phyloP scores from a whole-genome alignment of 108 stramenopile genomes.

The Nitzschia inconspicua region DNA sequence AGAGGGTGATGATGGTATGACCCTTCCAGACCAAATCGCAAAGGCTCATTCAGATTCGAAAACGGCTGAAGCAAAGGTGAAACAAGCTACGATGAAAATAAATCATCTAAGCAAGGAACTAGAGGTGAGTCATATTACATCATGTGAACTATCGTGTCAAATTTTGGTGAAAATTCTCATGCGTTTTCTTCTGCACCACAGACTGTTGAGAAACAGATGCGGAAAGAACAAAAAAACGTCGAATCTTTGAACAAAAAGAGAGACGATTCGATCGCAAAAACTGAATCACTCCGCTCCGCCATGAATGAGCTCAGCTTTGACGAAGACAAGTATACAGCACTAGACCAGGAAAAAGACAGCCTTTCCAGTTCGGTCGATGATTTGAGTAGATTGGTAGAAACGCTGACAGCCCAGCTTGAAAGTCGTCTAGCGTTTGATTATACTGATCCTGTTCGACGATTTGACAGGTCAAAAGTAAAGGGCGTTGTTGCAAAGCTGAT shows the following conservation, averaged over 20 bases:
- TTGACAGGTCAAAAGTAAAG: constrained; percentile 92
- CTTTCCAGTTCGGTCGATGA: constrained; percentile 51
- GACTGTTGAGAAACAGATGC: constrained; percentile 83
- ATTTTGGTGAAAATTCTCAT: background rate
- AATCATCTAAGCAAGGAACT: constrained; percentile 76
- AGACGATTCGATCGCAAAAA: constrained; percentile 50
- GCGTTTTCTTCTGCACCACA: constrained; percentile 18
- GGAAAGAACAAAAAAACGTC: constrained; percentile 74
- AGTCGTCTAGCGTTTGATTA: constrained; percentile 91
- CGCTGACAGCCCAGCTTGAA: constrained; percentile 75
- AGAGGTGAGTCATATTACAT: constrained; percentile 39
- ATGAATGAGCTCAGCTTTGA: constrained; percentile 54
- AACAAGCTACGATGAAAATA: constrained; percentile 90
- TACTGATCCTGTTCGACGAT: constrained; percentile 88
- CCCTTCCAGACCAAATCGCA: constrained; percentile 83
- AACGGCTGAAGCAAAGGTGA: constrained; percentile 83
- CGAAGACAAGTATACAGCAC: constrained; percentile 46
- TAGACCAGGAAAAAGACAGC: constrained; percentile 67
- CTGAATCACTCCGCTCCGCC: constrained; percentile 31
- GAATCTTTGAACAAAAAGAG: constrained; percentile 55
- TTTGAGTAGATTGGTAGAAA: constrained; percentile 67
- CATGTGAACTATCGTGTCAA: background rate
- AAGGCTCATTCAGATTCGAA: constrained; percentile 86
- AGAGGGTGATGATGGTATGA: constrained; percentile 74
- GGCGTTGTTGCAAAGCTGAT: constrained; percentile 93